These are phyloP conservation scores for Pachyrhizus erosus DNA, from an alignment of 306 rosid genomes.

Conservation along the genomic window DNA sequence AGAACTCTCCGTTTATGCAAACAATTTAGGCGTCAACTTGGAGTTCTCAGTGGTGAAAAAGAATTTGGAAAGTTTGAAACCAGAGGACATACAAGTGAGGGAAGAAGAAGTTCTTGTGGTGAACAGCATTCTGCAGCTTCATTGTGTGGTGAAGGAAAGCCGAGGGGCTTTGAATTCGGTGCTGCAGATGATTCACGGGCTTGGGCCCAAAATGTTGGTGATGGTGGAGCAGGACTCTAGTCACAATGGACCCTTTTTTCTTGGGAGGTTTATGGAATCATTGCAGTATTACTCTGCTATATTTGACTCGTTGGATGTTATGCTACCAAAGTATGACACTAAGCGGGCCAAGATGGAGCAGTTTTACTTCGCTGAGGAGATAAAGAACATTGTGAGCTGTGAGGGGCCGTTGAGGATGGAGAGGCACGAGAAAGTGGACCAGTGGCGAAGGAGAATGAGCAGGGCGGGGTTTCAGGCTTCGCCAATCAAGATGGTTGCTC, in stretches of 20 bases:
- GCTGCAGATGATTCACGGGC: conserved; percentile 68
- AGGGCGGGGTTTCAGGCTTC: conserved; percentile 79
- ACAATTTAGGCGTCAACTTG: conserved; percentile 54
- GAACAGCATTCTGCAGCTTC: conserved; percentile 85
- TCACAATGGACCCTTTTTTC: conserved; percentile 95
- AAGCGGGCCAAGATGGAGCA: conserved; percentile 82
- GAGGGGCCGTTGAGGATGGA: conserved; percentile 89
- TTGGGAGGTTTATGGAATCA: conserved; percentile 94
- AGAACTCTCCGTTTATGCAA: conserved; percentile 61
- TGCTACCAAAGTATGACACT: conserved; percentile 84
- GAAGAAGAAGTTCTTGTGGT: conserved; percentile 75
- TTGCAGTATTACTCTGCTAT: conserved; percentile 88
- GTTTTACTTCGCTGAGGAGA: conserved; percentile 94
- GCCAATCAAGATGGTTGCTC: conserved; percentile 68
- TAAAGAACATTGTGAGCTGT: conserved; percentile 90
- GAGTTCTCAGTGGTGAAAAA: conserved; percentile 64
- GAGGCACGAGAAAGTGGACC: conserved; percentile 92
- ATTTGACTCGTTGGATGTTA: conserved; percentile 80
- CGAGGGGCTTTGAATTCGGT: conserved; percentile 86
- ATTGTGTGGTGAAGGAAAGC: conserved; percentile 89
- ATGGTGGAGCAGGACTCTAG: conserved; percentile 87
- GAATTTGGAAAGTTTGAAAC: conserved; percentile 61
- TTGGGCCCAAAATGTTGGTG: conserved; percentile 68
- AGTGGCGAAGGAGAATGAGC: conserved; percentile 93
- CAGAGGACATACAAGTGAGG: conserved; percentile 55